Evolutionary conservation across 2,329 filamentous ascomycete species (phyloP), one percentile per base, ranked within the genome.

Genomic region (Pseudogymnoascus sp.): DNA sequence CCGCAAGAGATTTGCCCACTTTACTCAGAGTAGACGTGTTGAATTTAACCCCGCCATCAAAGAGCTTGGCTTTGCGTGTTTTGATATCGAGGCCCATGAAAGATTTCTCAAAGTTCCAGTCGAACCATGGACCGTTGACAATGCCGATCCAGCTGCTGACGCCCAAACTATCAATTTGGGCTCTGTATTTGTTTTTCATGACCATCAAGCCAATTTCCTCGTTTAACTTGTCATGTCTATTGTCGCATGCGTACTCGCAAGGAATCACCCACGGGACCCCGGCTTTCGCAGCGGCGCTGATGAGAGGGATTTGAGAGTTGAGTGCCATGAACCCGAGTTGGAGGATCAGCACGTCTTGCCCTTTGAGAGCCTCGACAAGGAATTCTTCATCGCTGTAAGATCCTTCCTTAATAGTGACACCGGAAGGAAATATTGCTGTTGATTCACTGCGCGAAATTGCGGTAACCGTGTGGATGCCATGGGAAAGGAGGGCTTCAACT

Each of bases 1-100:
- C 73, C 1, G 83, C 83, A 9, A 86, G 76, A 0, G 82, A 83
- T 1, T 80, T 75, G 0, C 82, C 85, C 59, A 80, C 79, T 70
- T 83, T 80, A 25, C 73, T 64, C 73, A 78, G 80, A 0, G 82
- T 84, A 6, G 75, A 77, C 0, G 73, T 76, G 18, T 75, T 78
- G 62, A 79, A 75, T 40, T 70, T 74, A 8, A 73, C 76, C 1
- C 80, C 80, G 16, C 83, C 82, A 64, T 84, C 83, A 64, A 77
- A 83, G 16, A 82, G 69, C 0, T 76, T 79, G 14, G 78, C 70
- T 11, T 72, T 72, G 0, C 73, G 72, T 53, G 77, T 75, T 14
- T 73, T 67, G 53, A 84, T 72, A 62, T 83, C 79, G 71, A 84
- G 80, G 0, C 82, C 82, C 65, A 75, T 81, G 37, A 73, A 71